Base-by-base conservation (phyloP, 495 filamentous ascomycete genomes). In the Letharia columbiana region DNA sequence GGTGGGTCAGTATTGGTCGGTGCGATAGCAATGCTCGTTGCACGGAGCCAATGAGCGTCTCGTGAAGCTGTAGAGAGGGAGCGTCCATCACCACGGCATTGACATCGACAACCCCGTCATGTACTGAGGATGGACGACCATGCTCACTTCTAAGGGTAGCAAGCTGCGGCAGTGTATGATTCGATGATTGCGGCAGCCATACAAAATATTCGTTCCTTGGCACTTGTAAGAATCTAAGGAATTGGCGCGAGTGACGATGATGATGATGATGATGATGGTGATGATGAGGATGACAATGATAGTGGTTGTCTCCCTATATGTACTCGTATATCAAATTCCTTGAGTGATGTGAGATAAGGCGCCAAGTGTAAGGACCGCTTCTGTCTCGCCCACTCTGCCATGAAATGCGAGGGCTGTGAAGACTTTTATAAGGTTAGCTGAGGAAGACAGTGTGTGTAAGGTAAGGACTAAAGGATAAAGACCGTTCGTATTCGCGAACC, bases 1-100 rank as follows among this genome's bases (percentile, higher is more conserved):
- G 74, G 67, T 85, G 84, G 20, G 82, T 80, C 18, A 86, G 73
- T 18, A 83, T 68, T 0, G 83, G 82, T 31, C 80, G 75, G 20
- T 72, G 74, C 54, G 72, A 63, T 41, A 64, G 67, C n/a, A 81
- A 69, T n/a, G 75, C 68, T 57, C 68, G 54, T 37, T 70, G 68
- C 11, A 78, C 63, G 57, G 71, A 64, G 37, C 71, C 64, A 54
- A 69, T 69, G 20, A 82, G 72, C 31, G 71, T 71, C 39, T 62
- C 63, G 37, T 75, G 71, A 28, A 80, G 75, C 64, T 80, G 78
- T 44, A 67, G n/a, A 23, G 71, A 66, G 23, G 70, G 65, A 17
- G 66, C 66, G 40, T 69, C 62, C 68, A 70, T 70, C 28, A 39
- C 42, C 41, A 49, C 28, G 37, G 31, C 33, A 3, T 45, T 18